Conservation (phyloP, 176 grass and related monocot species). For the Paspalum vaginatum region DNA sequence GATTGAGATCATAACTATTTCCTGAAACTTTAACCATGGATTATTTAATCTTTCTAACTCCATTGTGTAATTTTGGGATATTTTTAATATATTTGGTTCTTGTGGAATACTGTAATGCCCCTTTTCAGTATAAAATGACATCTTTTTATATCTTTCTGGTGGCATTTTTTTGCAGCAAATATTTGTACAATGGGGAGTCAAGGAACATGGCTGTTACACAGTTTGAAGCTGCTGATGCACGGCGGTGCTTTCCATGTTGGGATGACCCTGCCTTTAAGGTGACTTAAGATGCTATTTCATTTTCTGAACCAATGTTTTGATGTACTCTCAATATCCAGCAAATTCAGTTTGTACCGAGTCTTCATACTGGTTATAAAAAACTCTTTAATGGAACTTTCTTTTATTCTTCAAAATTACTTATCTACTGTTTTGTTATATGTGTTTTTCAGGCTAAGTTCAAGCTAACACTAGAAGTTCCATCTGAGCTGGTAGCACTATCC, state of each 20-base stretch:
- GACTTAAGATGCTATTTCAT: neutral
- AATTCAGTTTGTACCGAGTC: slow-evolving; percentile 17
- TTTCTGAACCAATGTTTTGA: neutral
- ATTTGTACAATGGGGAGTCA: slow-evolving; percentile 56
- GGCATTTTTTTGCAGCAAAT: slow-evolving; percentile 51
- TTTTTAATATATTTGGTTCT: neutral
- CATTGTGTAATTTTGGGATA: neutral
- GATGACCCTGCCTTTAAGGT: slow-evolving; percentile 89
- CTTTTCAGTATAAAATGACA: neutral
- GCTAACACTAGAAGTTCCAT: slow-evolving; percentile 75
- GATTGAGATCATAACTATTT: neutral
- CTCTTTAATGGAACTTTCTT: neutral
- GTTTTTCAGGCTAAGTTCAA: slow-evolving; percentile 79
- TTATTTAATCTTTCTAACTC: neutral
- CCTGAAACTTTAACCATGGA: neutral
- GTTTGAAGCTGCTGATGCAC: slow-evolving; percentile 83
- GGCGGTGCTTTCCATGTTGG: slow-evolving; percentile 91
- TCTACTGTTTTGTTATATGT: slow-evolving; percentile 10
- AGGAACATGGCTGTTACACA: slow-evolving; percentile 85
- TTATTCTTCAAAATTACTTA: neutral
- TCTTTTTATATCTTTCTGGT: slow-evolving; percentile 27
- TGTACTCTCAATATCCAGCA: neutral
- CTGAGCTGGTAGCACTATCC: slow-evolving; percentile 74
- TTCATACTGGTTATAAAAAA: neutral
- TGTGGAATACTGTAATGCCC: neutral